These are phyloP conservation scores for Crepidotus sp. DNA, from an alignment of 1,284 basidiomycete species.

Conservation along the genomic window DNA sequence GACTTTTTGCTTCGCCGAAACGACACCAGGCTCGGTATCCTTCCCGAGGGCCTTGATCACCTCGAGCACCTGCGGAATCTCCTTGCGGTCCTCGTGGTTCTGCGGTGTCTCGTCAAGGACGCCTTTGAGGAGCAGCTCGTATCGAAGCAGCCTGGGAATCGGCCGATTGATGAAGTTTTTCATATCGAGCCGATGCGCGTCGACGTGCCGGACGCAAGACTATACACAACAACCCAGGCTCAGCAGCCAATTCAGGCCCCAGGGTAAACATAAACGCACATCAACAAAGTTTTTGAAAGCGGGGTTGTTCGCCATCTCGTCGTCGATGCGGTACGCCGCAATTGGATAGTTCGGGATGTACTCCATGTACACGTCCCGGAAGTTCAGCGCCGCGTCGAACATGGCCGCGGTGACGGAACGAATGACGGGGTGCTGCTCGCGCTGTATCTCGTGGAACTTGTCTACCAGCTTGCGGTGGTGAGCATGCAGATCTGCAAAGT, in stretches of 20 bases:
- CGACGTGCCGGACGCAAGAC: slow-evolving; percentile 63
- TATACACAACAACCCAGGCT: slow-evolving; percentile 29
- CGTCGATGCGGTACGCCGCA: slow-evolving; percentile 84
- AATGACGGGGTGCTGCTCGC: slow-evolving; percentile 83
- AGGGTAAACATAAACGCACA: slow-evolving; percentile 30
- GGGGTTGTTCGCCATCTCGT: slow-evolving; percentile 76
- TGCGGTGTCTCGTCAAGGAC: slow-evolving; percentile 68
- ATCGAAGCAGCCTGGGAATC: slow-evolving; percentile 81
- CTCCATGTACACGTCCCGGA: slow-evolving; percentile 87
- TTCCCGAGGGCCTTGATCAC: slow-evolving; percentile 79
- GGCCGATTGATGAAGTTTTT: slow-evolving; percentile 86
- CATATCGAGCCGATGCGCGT: slow-evolving; percentile 75
- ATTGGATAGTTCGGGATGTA: slow-evolving; percentile 94
- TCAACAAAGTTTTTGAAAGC: slow-evolving; percentile 80
- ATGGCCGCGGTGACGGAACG: slow-evolving; percentile 80
- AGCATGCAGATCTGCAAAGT: slow-evolving; percentile 71
- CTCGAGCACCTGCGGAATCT: slow-evolving; percentile 78
- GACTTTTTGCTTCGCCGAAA: slow-evolving; percentile 78
- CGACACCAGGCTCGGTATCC: slow-evolving; percentile 77
- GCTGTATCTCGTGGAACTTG: slow-evolving; percentile 77
- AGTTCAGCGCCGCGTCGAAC: slow-evolving; percentile 84
- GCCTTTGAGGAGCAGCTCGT: slow-evolving; percentile 76
- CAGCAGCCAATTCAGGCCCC: not conserved
- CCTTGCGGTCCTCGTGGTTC: slow-evolving; percentile 70
- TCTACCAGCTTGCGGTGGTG: slow-evolving; percentile 73